Evolutionary conservation across 306 rosid species (phyloP).

Genomic region (Nissolia schottii): DNA sequence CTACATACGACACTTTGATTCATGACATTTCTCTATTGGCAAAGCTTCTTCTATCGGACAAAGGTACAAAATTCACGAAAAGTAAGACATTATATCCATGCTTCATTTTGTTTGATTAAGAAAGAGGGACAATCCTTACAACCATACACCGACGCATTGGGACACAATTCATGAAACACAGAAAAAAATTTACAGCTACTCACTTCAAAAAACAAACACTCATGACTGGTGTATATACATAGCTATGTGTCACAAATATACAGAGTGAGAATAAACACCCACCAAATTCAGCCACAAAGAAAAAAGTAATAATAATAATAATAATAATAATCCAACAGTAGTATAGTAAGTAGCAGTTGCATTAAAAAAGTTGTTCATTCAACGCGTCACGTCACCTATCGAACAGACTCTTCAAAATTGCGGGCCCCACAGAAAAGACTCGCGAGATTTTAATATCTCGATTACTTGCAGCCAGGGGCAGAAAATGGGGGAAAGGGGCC

Average conservation of each 20-base stretch:
- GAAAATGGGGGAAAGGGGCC: not conserved
- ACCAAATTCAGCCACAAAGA: not conserved
- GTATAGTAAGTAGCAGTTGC: not conserved
- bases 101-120: not conserved
- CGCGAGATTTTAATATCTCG: conserved; percentile 7
- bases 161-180: not conserved
- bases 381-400: conserved; percentile 52
- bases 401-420: conserved; percentile 13
- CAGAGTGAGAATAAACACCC: not conserved
- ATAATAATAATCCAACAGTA: conserved; percentile 13
- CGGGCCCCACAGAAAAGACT: conserved; percentile 25
- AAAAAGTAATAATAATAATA: too few relatives aligned
- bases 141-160: not conserved
- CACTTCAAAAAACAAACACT: not conserved
- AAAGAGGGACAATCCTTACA: not conserved
- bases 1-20: not conserved
- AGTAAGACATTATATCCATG: not conserved
- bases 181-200: not conserved
- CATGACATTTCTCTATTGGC: not conserved
- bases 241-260: not conserved
- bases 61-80: not conserved
- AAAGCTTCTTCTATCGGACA: not conserved
- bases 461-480: not conserved
- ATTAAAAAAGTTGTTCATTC: too few relatives aligned
- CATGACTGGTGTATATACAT: conserved; percentile 16